Evolutionary conservation across 2,329 filamentous ascomycete genomes (phyloP).

Genomic region (Penicillium sp.): DNA sequence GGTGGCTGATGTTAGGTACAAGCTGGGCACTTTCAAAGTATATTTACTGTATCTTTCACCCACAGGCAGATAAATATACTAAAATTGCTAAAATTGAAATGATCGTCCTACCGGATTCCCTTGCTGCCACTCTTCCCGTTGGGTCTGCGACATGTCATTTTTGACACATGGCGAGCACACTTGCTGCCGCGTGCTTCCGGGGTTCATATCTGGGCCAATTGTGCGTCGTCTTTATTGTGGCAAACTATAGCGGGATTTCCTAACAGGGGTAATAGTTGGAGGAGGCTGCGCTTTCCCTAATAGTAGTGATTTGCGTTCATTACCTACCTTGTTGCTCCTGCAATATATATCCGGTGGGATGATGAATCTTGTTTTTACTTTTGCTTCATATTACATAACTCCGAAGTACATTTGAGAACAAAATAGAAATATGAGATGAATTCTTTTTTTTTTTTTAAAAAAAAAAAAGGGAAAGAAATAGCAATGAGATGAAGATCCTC

Average conservation of each 20-base stretch:
- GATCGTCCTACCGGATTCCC: slow-evolving; percentile 3
- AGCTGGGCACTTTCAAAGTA: not conserved
- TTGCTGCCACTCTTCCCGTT: not conserved
- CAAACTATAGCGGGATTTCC: not conserved
- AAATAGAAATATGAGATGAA: no score
- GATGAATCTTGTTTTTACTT: not conserved
- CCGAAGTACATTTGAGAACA: no score
- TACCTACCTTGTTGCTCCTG: not conserved
- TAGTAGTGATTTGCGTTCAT: not conserved
- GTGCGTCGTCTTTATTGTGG: not conserved
- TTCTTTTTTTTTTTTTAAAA: not conserved
- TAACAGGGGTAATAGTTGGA: not conserved
- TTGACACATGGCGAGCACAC: slow-evolving; percentile 23
- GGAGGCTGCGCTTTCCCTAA: not conserved
- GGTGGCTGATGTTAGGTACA: no score
- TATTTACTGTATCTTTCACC: not conserved
- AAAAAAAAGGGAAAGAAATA: not conserved
- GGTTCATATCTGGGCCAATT: not conserved
- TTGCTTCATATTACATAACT: no score
- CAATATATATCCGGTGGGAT: not conserved
- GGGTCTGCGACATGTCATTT: slow-evolving; percentile 19
- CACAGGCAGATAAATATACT: not conserved
- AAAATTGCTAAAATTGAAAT: not conserved
- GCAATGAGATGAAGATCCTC: no score
- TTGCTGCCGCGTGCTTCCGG: slow-evolving; percentile 10